phyloP scores from a whole-genome alignment of 2,329 filamentous ascomycete genomes.

The Penicillium sp. region DNA sequence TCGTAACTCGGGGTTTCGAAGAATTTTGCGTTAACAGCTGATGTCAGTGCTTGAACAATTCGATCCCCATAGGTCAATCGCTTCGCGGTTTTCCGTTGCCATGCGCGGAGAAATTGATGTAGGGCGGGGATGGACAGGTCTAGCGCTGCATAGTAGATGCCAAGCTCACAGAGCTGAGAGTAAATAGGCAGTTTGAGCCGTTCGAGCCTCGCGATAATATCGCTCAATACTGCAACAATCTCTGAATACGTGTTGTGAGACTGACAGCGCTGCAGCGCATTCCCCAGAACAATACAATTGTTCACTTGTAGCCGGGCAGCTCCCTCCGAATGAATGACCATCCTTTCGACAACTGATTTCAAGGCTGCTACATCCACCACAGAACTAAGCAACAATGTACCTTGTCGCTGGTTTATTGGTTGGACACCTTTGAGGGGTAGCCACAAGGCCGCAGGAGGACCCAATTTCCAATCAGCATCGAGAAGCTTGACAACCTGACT shows the following conservation, averaged over 20 bases:
- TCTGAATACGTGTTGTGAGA: slow-evolving; percentile 28
- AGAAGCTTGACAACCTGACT: slow-evolving; percentile 21
- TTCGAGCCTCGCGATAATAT: slow-evolving; percentile 28
- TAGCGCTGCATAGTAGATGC: slow-evolving; percentile 33
- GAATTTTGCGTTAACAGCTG: slow-evolving; percentile 19
- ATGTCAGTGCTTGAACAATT: slow-evolving; percentile 24
- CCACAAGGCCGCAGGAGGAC: slow-evolving; percentile 24
- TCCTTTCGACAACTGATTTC: slow-evolving; percentile 25
- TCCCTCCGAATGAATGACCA: slow-evolving; percentile 14
- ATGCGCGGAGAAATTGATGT: slow-evolving; percentile 17
- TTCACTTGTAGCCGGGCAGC: slow-evolving; percentile 7
- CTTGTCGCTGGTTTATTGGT: neutral
- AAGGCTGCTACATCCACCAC: slow-evolving; percentile 15
- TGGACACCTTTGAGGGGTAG: slow-evolving; percentile 15
- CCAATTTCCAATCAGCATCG: slow-evolving; percentile 20
- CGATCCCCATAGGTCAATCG: slow-evolving; percentile 6
- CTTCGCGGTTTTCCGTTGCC: neutral
- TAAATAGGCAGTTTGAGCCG: slow-evolving; percentile 15
- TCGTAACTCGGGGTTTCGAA: slow-evolving; percentile 24
- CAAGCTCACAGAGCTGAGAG: slow-evolving; percentile 18
- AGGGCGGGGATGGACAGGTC: slow-evolving; percentile 31
- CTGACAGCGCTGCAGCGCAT: slow-evolving; percentile 25
- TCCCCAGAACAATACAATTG: slow-evolving; percentile 10
- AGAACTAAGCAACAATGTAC: neutral
- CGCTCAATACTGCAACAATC: slow-evolving; percentile 32